Conservation (phyloP, 768 basidiomycete genomes). For the Naganishia friedmannii region DNA sequence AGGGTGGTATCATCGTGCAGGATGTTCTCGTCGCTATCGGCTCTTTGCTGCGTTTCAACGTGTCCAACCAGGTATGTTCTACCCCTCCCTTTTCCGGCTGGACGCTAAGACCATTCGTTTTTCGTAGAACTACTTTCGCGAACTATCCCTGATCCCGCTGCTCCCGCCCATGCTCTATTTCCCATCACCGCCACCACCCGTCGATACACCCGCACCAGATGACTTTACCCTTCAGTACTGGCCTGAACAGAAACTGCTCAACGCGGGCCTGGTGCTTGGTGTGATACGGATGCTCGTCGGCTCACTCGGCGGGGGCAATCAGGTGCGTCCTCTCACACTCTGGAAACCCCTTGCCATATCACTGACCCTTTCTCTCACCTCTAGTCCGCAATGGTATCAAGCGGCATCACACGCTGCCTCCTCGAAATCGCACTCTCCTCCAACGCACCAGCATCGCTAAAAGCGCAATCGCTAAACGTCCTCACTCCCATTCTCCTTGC, state of each 20-base stretch:
- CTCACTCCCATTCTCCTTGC: constrained; percentile 64
- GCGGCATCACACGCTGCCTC: constrained; percentile 65
- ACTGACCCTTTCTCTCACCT: background rate
- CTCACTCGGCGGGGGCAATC: constrained; percentile 53
- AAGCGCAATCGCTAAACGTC: constrained; percentile 71
- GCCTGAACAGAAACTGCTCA: constrained; percentile 84
- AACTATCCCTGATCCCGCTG: constrained; percentile 67
- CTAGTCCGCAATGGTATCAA: constrained; percentile 53
- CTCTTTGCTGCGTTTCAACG: constrained; percentile 82
- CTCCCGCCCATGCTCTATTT: constrained; percentile 61
- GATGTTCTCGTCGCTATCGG: constrained; percentile 84
- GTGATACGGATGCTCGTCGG: constrained; percentile 79
- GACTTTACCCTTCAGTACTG: constrained; percentile 94
- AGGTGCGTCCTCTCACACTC: constrained; percentile 35
- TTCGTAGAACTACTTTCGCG: constrained; percentile 87
- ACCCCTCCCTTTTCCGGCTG: background rate
- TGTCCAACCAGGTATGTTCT: constrained; percentile 77
- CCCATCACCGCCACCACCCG: constrained; percentile 64
- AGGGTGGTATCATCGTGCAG: constrained; percentile 80
- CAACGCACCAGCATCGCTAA: constrained; percentile 83
- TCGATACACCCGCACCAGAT: constrained; percentile 60
- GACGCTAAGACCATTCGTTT: background rate
- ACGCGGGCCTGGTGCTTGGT: constrained; percentile 72
- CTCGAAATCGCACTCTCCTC: constrained; percentile 84
- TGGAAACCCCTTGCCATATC: constrained; percentile 31